phyloP scores from a whole-genome alignment of 208 protist genomes.

The Trichomonas tenax region DNA sequence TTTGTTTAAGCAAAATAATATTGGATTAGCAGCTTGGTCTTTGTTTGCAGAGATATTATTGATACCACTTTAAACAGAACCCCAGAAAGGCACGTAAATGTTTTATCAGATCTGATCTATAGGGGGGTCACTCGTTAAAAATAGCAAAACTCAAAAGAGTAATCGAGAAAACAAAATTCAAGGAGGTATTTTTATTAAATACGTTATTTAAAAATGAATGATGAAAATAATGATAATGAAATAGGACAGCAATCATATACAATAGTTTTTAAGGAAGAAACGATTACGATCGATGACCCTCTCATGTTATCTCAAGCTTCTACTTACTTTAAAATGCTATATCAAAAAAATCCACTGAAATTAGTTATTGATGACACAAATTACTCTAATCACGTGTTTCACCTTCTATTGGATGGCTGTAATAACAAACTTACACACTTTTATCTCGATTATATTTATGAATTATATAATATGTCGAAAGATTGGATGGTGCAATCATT shows the following conservation, averaged over 20 bases:
- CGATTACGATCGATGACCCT: background rate
- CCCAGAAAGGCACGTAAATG: too few relatives aligned
- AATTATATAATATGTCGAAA: background rate
- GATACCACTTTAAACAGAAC: too few relatives aligned
- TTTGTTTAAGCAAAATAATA: too few relatives aligned
- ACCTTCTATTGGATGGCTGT: background rate
- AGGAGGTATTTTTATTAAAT: too few relatives aligned
- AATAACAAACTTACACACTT: background rate
- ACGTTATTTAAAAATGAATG: background rate
- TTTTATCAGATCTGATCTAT: too few relatives aligned
- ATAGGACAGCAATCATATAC: background rate
- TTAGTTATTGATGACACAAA: background rate
- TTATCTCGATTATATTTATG: background rate
- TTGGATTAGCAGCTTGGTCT: too few relatives aligned
- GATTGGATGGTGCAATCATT: background rate
- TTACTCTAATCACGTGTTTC: background rate
- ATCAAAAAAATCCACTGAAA: background rate
- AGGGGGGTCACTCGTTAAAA: too few relatives aligned
- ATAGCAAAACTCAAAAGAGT: too few relatives aligned
- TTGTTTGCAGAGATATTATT: too few relatives aligned
- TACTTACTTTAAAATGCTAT: background rate
- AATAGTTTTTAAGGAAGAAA: background rate
- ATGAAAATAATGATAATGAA: background rate
- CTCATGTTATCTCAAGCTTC: background rate
- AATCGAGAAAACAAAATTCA: too few relatives aligned